These are phyloP conservation scores for Diddensiella santjacobensis DNA, from an alignment of 805 yeast species.

Conservation along the genomic window DNA sequence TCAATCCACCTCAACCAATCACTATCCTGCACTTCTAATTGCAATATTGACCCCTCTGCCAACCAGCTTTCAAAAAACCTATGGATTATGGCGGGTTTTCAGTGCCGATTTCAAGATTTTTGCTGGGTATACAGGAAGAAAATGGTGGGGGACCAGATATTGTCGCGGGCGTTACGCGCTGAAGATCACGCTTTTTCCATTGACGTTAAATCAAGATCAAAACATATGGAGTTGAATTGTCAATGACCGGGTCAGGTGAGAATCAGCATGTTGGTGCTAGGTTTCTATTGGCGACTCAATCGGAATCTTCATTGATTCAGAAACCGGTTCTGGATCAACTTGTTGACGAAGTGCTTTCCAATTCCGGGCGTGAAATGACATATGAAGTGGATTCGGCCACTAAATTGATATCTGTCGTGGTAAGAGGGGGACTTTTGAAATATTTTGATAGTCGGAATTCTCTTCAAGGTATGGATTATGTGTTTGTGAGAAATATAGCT, in stretches of 20 bases:
- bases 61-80: no score
- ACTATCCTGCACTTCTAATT: no score
- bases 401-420: slow-evolving; percentile 7
- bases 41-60: no score
- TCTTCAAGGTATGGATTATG: neutral
- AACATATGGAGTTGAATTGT: no score
- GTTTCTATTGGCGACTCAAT: slow-evolving; percentile 6
- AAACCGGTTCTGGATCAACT: slow-evolving; percentile 5
- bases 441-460: slow-evolving; percentile 1
- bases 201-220: no score
- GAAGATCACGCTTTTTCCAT: no score
- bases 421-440: slow-evolving; percentile 6
- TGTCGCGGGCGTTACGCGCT: no score
- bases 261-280: neutral
- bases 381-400: slow-evolving; percentile 3
- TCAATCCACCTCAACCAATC: neutral
- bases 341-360: slow-evolving; percentile 5
- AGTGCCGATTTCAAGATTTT: no score
- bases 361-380: neutral
- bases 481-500: no score
- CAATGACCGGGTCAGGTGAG: neutral
- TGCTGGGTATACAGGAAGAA: no score
- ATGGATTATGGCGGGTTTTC: no score
- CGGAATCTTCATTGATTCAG: slow-evolving; percentile 9
- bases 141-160: no score